phyloP scores from a whole-genome alignment of 2,329 filamentous ascomycete species.

The Fusarium sp. region DNA sequence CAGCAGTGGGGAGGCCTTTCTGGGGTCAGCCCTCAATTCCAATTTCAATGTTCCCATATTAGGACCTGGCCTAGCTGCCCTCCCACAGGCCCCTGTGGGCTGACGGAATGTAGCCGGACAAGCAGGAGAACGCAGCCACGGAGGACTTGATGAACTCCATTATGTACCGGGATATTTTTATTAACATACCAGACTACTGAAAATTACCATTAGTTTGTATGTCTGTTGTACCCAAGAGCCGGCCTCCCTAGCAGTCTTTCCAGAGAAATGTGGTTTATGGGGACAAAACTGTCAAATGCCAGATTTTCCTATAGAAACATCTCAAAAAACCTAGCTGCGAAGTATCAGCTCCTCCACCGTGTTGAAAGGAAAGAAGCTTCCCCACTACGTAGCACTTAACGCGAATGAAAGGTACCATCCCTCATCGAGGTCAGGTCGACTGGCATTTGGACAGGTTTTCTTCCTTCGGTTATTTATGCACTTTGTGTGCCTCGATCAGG shows the following conservation, averaged over 20 bases:
- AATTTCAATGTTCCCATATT: constrained; percentile 35
- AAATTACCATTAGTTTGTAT: neutral
- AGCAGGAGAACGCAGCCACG: neutral
- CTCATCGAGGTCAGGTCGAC: neutral
- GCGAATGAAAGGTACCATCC: neutral
- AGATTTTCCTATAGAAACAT: neutral
- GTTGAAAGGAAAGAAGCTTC: neutral
- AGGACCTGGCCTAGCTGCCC: constrained; percentile 34
- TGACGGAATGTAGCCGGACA: constrained; percentile 29
- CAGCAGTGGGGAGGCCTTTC: constrained; percentile 22
- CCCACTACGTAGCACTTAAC: constrained; percentile 12
- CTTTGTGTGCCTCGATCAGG: neutral
- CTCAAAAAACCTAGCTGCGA: neutral
- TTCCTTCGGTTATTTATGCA: neutral
- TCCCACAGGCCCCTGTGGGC: constrained; percentile 33
- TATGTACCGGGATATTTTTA: constrained; percentile 1
- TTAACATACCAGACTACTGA: neutral
- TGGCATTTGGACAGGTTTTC: neutral
- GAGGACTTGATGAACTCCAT: neutral
- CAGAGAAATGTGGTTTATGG: neutral
- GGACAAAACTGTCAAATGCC: neutral
- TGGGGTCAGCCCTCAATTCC: constrained; percentile 38
- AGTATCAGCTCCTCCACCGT: neutral
- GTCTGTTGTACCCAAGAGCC: neutral
- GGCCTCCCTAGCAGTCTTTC: neutral